Evolutionary conservation across 2,329 filamentous ascomycete genomes (phyloP).

Genomic region (Chalaropsis ovoidea): DNA sequence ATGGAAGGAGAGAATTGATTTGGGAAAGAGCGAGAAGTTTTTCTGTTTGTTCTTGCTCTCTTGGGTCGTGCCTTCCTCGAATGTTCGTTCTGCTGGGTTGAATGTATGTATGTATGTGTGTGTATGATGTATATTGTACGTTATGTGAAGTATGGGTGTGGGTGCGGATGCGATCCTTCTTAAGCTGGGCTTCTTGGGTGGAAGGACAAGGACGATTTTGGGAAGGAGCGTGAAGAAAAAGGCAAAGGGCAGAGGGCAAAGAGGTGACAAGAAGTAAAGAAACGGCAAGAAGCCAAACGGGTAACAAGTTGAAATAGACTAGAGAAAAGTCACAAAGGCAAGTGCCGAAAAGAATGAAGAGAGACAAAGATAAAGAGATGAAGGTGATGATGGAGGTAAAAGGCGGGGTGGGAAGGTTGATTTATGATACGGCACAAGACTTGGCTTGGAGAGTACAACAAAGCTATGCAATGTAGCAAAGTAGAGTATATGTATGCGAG

Average conservation of each 20-base stretch:
- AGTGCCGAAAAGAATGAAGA: constrained; percentile 9
- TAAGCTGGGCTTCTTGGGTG: not conserved
- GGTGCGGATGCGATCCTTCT: not conserved
- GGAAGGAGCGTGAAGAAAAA: not conserved
- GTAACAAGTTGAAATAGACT: not conserved
- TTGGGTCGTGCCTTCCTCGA: not conserved
- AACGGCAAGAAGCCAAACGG: constrained; percentile 4
- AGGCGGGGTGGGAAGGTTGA: constrained; percentile 13
- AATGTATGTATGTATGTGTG: not conserved
- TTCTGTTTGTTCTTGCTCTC: not conserved
- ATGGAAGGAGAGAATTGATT: not conserved
- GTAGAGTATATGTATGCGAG: constrained; percentile 7
- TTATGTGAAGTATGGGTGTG: constrained; percentile 6
- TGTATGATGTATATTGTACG: constrained; percentile 5
- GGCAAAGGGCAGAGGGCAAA: not conserved
- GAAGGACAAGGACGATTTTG: not conserved
- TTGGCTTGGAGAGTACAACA: not conserved
- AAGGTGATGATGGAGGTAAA: not conserved
- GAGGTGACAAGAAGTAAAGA: not conserved
- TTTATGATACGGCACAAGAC: constrained; percentile 7
- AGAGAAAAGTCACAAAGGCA: constrained; percentile 8
- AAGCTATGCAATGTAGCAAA: not conserved
- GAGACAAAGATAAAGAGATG: constrained; percentile 6
- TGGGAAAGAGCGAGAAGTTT: constrained; percentile 4
- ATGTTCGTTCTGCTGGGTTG: not conserved